phyloP scores from a whole-genome alignment of 495 filamentous ascomycete genomes.

The Beverwykella pulmonaria region DNA sequence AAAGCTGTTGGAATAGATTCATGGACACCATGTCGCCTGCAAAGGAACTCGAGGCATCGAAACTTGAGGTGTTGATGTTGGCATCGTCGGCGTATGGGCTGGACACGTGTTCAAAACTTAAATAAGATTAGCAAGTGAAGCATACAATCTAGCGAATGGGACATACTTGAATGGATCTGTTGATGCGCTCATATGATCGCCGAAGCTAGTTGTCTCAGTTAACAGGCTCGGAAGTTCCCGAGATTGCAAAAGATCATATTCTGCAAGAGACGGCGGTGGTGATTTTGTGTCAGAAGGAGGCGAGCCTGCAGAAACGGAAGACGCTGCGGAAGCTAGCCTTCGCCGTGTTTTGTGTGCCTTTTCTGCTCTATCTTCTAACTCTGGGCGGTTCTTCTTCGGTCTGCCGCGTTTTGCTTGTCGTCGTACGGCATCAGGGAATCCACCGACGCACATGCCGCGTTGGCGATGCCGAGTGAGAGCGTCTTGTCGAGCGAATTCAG shows the following conservation, averaged over 20 bases:
- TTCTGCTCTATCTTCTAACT: constrained; percentile 41
- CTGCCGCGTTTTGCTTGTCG: constrained; percentile 45
- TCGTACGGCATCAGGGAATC: constrained; percentile 56
- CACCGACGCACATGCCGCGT: constrained; percentile 91
- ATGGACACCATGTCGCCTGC: constrained; percentile 21
- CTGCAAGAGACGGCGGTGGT: constrained; percentile 22
- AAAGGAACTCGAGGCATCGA: constrained; percentile 25
- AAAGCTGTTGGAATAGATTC: constrained; percentile 34
- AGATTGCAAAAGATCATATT: constrained; percentile 9
- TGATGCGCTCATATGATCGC: constrained; percentile 25
- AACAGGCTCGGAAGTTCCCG: constrained; percentile 6
- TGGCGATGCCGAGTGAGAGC: constrained; percentile 92
- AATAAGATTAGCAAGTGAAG: background rate
- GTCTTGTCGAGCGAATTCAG: constrained; percentile 89
- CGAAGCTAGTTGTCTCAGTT: constrained; percentile 26
- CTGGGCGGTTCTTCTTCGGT: constrained; percentile 48
- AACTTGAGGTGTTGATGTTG: constrained; percentile 19
- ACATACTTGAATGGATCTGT: constrained; percentile 35
- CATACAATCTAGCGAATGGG: background rate
- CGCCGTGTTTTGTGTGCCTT: constrained; percentile 41
- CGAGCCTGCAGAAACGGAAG: constrained; percentile 31
- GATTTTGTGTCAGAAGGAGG: constrained; percentile 28
- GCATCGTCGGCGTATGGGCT: constrained; percentile 19
- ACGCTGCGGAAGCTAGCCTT: constrained; percentile 33
- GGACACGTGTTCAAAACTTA: constrained; percentile 28